Evolutionary conservation across 371 early-diverging fungal species (phyloP).

Genomic region (Mortierella sp.): DNA sequence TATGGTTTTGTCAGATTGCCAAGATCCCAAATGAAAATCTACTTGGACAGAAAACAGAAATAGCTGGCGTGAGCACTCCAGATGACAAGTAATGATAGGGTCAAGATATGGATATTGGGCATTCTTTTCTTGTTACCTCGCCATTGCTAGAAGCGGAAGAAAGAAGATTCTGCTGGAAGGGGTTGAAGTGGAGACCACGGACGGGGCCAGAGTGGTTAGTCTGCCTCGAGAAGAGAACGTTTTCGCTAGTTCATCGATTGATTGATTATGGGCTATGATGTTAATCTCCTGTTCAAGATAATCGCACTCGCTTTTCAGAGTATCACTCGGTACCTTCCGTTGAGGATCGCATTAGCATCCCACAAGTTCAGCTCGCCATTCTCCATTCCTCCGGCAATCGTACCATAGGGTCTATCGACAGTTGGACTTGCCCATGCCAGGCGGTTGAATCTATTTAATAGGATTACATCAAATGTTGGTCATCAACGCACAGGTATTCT

Average conservation of each 20-base stretch:
- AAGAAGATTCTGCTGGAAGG: slow-evolving; percentile 86
- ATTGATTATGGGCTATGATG: slow-evolving; percentile 2
- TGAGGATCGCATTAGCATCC: slow-evolving; percentile 85
- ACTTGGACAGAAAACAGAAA: slow-evolving; percentile 2
- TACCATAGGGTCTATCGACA: slow-evolving; percentile 75
- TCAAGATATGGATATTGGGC: neutral
- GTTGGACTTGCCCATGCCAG: slow-evolving; percentile 85
- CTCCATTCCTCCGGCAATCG: slow-evolving; percentile 96
- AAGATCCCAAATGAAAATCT: slow-evolving; percentile 96
- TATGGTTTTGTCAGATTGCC: slow-evolving; percentile 87
- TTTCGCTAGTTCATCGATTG: slow-evolving; percentile 44
- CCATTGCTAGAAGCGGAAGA: slow-evolving; percentile 93
- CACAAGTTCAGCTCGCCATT: slow-evolving; percentile 92
- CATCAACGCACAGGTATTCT: neutral
- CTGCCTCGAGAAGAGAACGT: slow-evolving; percentile 75
- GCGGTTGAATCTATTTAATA: slow-evolving; percentile 80
- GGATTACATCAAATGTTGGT: neutral
- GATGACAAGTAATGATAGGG: neutral
- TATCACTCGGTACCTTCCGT: slow-evolving; percentile 61
- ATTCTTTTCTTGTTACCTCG: slow-evolving; percentile 72
- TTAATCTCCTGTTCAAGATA: neutral
- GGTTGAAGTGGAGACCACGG: slow-evolving; percentile 94
- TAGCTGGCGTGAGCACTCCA: neutral
- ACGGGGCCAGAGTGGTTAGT: slow-evolving; percentile 90
- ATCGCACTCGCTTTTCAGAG: neutral